Conservation (phyloP, 73 alveolate species). For the Tetrahymena borealis region DNA sequence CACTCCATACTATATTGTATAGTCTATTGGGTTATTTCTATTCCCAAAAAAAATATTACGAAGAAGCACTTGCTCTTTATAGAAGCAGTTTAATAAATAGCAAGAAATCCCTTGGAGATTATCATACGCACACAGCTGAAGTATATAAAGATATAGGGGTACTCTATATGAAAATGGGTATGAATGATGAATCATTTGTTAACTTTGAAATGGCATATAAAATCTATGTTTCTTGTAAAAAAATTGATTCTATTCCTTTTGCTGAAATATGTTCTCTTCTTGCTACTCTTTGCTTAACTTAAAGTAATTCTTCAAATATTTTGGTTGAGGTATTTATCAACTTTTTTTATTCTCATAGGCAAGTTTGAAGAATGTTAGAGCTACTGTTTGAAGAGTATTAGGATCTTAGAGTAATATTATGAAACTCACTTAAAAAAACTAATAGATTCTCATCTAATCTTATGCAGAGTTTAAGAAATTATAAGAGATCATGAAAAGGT, state of each 20-base stretch:
- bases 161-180: constrained; percentile 40
- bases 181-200: not conserved
- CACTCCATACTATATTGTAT: constrained; percentile 57
- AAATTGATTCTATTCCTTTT: not conserved
- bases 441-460: not conserved
- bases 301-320: not conserved
- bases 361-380: not conserved
- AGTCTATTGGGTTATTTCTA: constrained; percentile 58
- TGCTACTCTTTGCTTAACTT: not conserved
- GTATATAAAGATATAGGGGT: constrained; percentile 63
- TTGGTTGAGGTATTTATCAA: not conserved
- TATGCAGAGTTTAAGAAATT: not conserved
- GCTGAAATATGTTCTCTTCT: not conserved
- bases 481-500: not conserved
- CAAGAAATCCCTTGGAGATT: constrained; percentile 59
- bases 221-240: not conserved
- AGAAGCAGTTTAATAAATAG: constrained; percentile 47
- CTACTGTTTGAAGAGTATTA: not conserved
- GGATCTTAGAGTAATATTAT: not conserved
- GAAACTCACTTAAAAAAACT: not conserved
- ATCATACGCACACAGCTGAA: constrained; percentile 74
- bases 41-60: constrained; percentile 39
- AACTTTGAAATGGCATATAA: not conserved
- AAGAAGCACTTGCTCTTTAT: constrained; percentile 56
- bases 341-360: not conserved